These are phyloP conservation scores for Cercospora janseana DNA, from an alignment of 2,329 filamentous ascomycete genomes.

Conservation along the genomic window DNA sequence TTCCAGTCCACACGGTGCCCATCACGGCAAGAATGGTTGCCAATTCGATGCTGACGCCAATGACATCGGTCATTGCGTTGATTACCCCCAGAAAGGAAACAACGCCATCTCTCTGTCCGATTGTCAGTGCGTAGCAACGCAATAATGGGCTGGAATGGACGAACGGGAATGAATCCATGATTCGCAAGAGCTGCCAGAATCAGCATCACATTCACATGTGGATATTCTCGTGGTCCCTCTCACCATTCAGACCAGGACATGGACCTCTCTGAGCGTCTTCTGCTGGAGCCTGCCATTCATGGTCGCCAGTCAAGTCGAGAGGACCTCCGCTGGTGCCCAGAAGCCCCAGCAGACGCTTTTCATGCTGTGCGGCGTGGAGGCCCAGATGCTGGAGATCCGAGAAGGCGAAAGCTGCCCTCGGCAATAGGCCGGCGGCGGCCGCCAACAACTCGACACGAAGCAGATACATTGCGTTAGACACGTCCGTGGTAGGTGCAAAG, in stretches of 20 bases:
- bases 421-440: slow-evolving; percentile 1
- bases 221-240: not conserved
- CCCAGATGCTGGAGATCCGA: slow-evolving; percentile 1
- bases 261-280: slow-evolving; percentile 21
- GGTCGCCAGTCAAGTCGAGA: slow-evolving; percentile 8
- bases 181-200: slow-evolving; percentile 19
- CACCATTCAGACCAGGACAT: slow-evolving; percentile 17
- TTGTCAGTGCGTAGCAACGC: no score
- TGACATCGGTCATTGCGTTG: slow-evolving; percentile 26
- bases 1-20: slow-evolving; percentile 35
- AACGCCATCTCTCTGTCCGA: slow-evolving; percentile 14
- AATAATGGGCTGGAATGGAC: no score
- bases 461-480: slow-evolving; percentile 13
- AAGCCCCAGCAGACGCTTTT: slow-evolving; percentile 10
- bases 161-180: slow-evolving; percentile 27
- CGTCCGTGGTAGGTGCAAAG: slow-evolving; percentile 6
- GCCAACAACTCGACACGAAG: slow-evolving; percentile 4
- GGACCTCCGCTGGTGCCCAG: slow-evolving; percentile 7
- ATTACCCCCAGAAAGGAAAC: slow-evolving; percentile 24
- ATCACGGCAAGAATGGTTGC: slow-evolving; percentile 33
- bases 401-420: slow-evolving; percentile 8
- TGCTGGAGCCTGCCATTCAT: slow-evolving; percentile 16
- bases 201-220: not conserved
- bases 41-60: slow-evolving; percentile 35
- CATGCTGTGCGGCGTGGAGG: not conserved